Percentiles rank a stretch among this genome's conserved stretches.
phyloP scores from a whole-genome alignment of 192 early-diverging fungal genomes.

The Rhizophagus clarus region DNA sequence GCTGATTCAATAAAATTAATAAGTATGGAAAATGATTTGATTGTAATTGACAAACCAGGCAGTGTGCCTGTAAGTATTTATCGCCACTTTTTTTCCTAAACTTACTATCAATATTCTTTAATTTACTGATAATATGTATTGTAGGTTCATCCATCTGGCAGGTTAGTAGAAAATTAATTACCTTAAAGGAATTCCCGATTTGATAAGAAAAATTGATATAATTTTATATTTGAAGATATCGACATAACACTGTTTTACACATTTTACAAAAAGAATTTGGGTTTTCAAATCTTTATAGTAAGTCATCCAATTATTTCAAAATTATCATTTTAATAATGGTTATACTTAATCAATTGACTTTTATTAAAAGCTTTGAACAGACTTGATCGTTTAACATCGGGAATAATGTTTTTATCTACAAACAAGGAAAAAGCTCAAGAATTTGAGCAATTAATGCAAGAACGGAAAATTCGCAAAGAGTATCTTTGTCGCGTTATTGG shows the following conservation, averaged over 20 bases:
- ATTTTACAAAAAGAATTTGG: conserved; percentile 68
- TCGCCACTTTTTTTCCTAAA: neutral
- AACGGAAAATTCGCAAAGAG: conserved; percentile 77
- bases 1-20: conserved; percentile 67
- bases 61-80: conserved; percentile 73
- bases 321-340: conserved; percentile 7
- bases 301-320: conserved; percentile 24
- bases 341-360: conserved; percentile 24
- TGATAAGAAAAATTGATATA: neutral
- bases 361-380: conserved; percentile 75
- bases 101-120: conserved; percentile 10
- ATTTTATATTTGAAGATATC: conserved; percentile 61
- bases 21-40: conserved; percentile 55
- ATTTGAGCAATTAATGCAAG: conserved; percentile 66
- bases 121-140: neutral
- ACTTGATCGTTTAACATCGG: conserved; percentile 93
- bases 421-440: conserved; percentile 58
- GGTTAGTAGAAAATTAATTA: neutral
- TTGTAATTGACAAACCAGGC: conserved; percentile 89
- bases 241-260: conserved; percentile 80
- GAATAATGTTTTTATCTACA: conserved; percentile 79
- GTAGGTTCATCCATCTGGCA: conserved; percentile 60
- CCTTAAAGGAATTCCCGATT: neutral
- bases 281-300: conserved; percentile 58
- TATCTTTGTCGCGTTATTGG: conserved; percentile 90